These are phyloP conservation scores for Lasiodiplodia sp. DNA, from an alignment of 2,329 filamentous ascomycete genomes.

Conservation along the genomic window DNA sequence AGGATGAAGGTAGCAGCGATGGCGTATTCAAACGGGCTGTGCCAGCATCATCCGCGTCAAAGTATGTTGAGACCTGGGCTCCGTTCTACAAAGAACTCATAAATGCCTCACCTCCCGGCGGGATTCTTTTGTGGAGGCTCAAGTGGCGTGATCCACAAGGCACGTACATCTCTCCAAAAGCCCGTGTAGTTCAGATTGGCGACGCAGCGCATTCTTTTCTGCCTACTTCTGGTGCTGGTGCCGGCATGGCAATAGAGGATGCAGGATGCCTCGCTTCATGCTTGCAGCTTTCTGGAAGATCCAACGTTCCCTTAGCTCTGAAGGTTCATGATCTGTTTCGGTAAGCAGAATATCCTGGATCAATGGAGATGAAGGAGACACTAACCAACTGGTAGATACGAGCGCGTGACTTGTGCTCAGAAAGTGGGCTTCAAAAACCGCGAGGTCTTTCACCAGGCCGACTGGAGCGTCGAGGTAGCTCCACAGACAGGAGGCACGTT, in stretches of 20 bases:
- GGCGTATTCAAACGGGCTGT: neutral
- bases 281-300: constrained; percentile 39
- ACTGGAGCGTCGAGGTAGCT: neutral
- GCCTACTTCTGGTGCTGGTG: constrained; percentile 62
- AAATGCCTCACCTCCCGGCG: constrained; percentile 44
- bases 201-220: constrained; percentile 64
- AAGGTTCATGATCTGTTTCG: constrained; percentile 45
- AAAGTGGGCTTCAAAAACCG: constrained; percentile 46
- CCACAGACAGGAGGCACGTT: neutral
- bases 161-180: constrained; percentile 59
- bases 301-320: constrained; percentile 40
- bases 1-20: neutral
- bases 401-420: constrained; percentile 43
- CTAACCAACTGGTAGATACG: neutral
- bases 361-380: too few species aligned
- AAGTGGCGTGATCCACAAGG: constrained; percentile 62
- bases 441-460: constrained; percentile 41
- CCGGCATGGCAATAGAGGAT: constrained; percentile 64
- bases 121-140: constrained; percentile 62
- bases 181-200: constrained; percentile 59
- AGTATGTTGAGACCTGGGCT: constrained; percentile 41
- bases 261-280: constrained; percentile 42
- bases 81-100: constrained; percentile 45
- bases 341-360: too few species aligned
- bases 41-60: neutral